Percentiles rank a stretch among this genome's conserved stretches.
phyloP scores from a whole-genome alignment of 1,284 basidiomycete species.

The Moniliella sp. region DNA sequence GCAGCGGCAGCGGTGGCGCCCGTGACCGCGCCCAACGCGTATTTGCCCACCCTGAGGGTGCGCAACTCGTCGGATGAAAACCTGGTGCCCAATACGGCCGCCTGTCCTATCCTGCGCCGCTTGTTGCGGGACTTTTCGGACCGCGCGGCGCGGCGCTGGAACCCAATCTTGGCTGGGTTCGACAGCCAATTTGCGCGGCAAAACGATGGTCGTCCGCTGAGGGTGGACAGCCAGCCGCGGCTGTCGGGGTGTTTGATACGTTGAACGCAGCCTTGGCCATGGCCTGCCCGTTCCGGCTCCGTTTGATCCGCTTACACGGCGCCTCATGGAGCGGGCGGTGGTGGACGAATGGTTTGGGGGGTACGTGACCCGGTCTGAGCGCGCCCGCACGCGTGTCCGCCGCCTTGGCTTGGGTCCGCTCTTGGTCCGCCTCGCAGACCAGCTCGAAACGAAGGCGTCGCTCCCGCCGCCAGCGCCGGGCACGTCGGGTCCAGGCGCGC shows the following conservation, averaged over 20 bases:
- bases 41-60: too few species aligned
- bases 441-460: conserved; percentile 38
- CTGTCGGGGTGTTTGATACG: conserved; percentile 59
- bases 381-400: conserved; percentile 45
- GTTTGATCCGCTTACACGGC: too few species aligned
- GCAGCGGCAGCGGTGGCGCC: neutral
- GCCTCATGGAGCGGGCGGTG: conserved; percentile 43
- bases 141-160: conserved; percentile 42
- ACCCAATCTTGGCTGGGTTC: conserved; percentile 45
- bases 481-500: too few species aligned
- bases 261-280: conserved; percentile 45
- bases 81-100: conserved; percentile 47
- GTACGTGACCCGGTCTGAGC: conserved; percentile 18
- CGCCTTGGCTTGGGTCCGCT: conserved; percentile 55
- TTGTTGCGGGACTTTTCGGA: conserved; percentile 15
- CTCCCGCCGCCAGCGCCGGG: too few species aligned
- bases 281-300: conserved; percentile 37
- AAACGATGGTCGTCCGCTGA: conserved; percentile 47
- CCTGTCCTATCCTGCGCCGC: conserved; percentile 44
- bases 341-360: conserved; percentile 59
- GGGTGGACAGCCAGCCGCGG: conserved; percentile 53
- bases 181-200: conserved; percentile 50
- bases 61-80: conserved; percentile 42
- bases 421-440: conserved; percentile 44
- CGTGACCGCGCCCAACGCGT: neutral